phyloP scores from a whole-genome alignment of 768 basidiomycete genomes.

The Basidioascus undulatus region DNA sequence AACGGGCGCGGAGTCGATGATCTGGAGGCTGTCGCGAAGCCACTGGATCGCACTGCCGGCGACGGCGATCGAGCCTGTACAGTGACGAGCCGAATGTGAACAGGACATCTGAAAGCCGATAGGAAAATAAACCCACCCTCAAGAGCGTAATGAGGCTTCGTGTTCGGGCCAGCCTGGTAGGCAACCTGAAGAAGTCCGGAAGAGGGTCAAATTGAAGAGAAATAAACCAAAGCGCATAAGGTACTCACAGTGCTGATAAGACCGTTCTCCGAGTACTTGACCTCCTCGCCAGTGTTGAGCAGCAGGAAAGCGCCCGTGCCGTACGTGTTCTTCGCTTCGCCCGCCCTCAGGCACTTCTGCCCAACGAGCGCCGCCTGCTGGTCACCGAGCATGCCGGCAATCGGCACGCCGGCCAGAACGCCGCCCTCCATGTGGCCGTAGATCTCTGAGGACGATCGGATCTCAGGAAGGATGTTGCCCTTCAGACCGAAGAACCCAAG shows the following conservation, averaged over 20 bases:
- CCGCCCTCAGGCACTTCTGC: slow-evolving; percentile 68
- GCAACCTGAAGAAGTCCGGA: slow-evolving; percentile 33
- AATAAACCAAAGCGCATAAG: background rate
- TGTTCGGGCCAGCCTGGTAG: slow-evolving; percentile 57
- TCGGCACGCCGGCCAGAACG: slow-evolving; percentile 35
- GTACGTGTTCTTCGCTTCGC: slow-evolving; percentile 94
- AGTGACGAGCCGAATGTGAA: too few species aligned
- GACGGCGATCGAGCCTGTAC: slow-evolving; percentile 79
- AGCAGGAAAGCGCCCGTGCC: slow-evolving; percentile 85
- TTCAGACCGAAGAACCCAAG: slow-evolving; percentile 70
- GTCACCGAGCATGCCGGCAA: slow-evolving; percentile 88
- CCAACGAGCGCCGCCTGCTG: slow-evolving; percentile 92
- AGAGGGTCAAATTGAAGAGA: background rate
- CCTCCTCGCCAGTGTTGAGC: slow-evolving; percentile 74
- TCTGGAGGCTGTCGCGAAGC: slow-evolving; percentile 65
- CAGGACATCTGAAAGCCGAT: background rate
- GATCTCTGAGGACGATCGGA: slow-evolving; percentile 77
- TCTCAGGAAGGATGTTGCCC: slow-evolving; percentile 50
- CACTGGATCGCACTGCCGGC: slow-evolving; percentile 92
- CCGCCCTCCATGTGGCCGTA: slow-evolving; percentile 43
- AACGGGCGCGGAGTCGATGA: slow-evolving; percentile 57
- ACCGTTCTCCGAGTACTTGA: slow-evolving; percentile 65
- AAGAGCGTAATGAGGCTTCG: slow-evolving; percentile 68
- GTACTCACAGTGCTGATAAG: slow-evolving; percentile 54
- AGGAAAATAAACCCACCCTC: slow-evolving; percentile 26